Percentiles rank a stretch among this genome's conserved stretches.
Conservation (phyloP, 176 grass and related monocot genomes). For the Aegilops bicornis region DNA sequence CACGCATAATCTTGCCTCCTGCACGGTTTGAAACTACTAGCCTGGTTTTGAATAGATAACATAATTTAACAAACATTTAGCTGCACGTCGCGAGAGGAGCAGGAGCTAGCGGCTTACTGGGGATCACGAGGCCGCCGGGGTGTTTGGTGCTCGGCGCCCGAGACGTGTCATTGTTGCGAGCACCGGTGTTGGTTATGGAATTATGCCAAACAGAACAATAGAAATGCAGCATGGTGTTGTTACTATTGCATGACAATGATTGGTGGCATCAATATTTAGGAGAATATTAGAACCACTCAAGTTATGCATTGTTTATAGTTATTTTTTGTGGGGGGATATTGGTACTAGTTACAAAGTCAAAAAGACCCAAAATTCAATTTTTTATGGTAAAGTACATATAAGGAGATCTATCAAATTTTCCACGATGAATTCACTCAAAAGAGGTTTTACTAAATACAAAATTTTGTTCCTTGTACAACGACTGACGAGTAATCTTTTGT, state of each 20-base stretch:
- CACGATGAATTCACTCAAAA: neutral
- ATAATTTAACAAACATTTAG: too few species aligned
- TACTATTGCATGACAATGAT: conserved; percentile 4
- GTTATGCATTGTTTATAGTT: neutral
- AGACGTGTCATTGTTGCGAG: too few species aligned
- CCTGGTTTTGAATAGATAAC: too few species aligned
- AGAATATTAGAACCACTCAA: conserved; percentile 7
- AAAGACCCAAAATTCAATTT: neutral
- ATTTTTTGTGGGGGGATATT: neutral
- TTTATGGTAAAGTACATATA: neutral
- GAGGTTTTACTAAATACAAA: too few species aligned
- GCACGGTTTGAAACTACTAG: too few species aligned
- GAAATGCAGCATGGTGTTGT: neutral
- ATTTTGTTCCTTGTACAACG: neutral
- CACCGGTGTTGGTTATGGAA: neutral
- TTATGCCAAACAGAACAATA: neutral
- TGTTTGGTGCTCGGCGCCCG: too few species aligned
- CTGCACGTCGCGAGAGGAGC: too few species aligned
- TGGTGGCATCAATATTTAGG: neutral
- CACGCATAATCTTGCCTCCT: too few species aligned
- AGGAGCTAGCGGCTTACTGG: too few species aligned
- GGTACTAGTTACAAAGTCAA: neutral
- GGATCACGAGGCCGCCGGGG: too few species aligned
- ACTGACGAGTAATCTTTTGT: neutral
- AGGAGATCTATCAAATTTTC: neutral